Evolutionary conservation across 768 basidiomycete species (phyloP), one percentile per base, ranked within the genome.

Genomic region (Asterophora parasitica): DNA sequence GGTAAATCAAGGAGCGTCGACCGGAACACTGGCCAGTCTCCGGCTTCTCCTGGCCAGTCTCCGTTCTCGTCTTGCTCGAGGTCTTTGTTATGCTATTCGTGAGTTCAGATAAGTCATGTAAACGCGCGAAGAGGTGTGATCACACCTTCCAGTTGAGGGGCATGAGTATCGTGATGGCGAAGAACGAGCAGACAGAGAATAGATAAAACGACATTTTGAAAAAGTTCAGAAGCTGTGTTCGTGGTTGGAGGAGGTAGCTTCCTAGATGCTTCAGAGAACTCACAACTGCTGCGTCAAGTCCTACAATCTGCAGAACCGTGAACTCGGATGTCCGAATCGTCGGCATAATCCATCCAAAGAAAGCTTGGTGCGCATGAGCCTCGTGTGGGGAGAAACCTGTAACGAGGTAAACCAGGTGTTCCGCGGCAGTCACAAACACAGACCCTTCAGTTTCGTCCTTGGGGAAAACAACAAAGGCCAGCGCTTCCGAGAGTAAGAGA

Each of bases 301-400:
- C 95, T 10, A 99, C 95, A 42, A 96, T 95, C 65, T 97, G 93
- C 2, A 99, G 74, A 3, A 99, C 82, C 0, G 92, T 88, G 51
- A 90, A 93, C 62, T 99, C 95, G 37, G 90, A 93, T 0, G 86
- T 92, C 49, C 78, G 72, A 35, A 97, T 76, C 0, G 95, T 98
- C 1, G 95, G 95, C 56, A 95, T 67, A 44, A 99, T 88, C 95
- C 96, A 99, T 19, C 92, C 92, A 67, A 96, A 92, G 70, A 96
- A 89, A 0, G 86, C 82, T 50, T 80, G 76, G 57, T 90, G 86
- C 2, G 83, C 82, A 60, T 94, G 92, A 0, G 88, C 92, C 64
- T 94, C 92, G 55, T 92, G 90, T 15, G 92, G 92, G 4, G 92
- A 94, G 69, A 95, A 95, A 2, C 86, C 92, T 93, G 59, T 4